A percentile compares a stretch with the other conserved stretches of the same genome.
phyloP scores from a whole-genome alignment of 371 early-diverging fungal genomes.

The Umbelopsis sp. region DNA sequence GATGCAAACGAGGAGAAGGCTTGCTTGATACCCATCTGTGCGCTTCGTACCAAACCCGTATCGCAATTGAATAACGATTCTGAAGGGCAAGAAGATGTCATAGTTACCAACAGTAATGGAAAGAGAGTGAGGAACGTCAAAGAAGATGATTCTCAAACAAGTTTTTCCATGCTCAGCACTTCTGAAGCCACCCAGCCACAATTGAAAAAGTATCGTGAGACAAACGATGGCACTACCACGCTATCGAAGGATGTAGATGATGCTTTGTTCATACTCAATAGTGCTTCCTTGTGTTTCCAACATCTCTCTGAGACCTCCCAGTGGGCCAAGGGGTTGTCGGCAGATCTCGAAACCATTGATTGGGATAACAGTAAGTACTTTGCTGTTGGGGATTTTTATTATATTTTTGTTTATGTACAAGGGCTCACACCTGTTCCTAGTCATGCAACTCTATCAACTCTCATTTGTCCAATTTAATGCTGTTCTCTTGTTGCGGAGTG shows the following conservation, averaged over 20 bases:
- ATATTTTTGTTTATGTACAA: too few species aligned
- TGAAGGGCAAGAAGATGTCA: not conserved
- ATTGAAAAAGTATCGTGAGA: not conserved
- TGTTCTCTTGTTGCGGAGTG: slow-evolving; percentile 4
- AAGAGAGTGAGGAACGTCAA: not conserved
- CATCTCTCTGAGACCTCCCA: not conserved
- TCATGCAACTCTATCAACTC: not conserved
- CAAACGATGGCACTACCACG: not conserved
- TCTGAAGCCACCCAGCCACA: not conserved
- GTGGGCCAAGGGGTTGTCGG: not conserved
- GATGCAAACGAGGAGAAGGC: slow-evolving; percentile 1
- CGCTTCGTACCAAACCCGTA: not conserved
- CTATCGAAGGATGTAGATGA: slow-evolving; percentile 10
- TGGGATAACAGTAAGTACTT: slow-evolving; percentile 2
- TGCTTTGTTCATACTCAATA: not conserved
- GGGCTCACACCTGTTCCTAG: not conserved
- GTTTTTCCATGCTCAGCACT: too few species aligned
- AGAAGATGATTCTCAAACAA: not conserved
- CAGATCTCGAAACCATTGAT: not conserved
- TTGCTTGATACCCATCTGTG: slow-evolving; percentile 12
- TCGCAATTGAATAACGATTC: not conserved
- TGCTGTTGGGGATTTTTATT: not conserved
- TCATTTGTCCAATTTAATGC: not conserved
- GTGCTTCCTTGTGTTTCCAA: not conserved
- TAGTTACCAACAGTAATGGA: not conserved